Percentiles rank a stretch among this genome's conserved stretches.
Evolutionary conservation across 495 filamentous ascomycete species (phyloP).

Genomic region (Rostrohypoxylon terebratum): DNA sequence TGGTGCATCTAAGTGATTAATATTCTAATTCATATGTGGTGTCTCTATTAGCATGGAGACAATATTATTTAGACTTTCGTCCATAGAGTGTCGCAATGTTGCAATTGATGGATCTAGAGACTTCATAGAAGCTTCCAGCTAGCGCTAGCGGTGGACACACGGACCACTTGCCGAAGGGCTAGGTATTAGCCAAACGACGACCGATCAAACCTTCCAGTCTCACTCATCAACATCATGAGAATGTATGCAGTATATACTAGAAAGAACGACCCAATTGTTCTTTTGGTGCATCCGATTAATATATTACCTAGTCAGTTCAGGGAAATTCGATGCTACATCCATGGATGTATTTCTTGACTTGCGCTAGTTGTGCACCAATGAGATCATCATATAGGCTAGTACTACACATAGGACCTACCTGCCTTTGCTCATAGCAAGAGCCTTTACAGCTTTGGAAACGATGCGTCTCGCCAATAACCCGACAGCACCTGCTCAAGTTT

Average conservation of each 20-base stretch:
- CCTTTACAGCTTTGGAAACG: not conserved
- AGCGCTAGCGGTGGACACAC: constrained; percentile 16
- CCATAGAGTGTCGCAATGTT: not conserved
- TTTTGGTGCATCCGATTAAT: no score
- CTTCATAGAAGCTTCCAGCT: constrained; percentile 38
- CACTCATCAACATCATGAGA: not conserved
- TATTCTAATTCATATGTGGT: no score
- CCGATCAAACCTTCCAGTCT: not conserved
- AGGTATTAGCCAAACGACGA: not conserved
- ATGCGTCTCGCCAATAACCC: no score
- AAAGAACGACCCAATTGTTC: not conserved
- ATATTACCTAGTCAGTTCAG: not conserved
- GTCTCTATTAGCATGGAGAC: no score
- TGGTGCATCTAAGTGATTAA: not conserved
- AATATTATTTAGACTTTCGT: not conserved
- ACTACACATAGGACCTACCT: no score
- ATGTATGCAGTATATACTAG: not conserved
- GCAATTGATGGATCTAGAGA: constrained; percentile 8
- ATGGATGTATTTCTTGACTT: no score
- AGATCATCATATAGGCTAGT: no score
- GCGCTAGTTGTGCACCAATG: no score
- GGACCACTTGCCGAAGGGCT: constrained; percentile 13
- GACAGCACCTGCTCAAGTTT: no score
- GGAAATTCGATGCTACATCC: no score
- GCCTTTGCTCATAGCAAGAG: not conserved